Evolutionary conservation across 164 flowering plant genomes (phyloP).

Genomic region (Chimonanthus praecox): DNA sequence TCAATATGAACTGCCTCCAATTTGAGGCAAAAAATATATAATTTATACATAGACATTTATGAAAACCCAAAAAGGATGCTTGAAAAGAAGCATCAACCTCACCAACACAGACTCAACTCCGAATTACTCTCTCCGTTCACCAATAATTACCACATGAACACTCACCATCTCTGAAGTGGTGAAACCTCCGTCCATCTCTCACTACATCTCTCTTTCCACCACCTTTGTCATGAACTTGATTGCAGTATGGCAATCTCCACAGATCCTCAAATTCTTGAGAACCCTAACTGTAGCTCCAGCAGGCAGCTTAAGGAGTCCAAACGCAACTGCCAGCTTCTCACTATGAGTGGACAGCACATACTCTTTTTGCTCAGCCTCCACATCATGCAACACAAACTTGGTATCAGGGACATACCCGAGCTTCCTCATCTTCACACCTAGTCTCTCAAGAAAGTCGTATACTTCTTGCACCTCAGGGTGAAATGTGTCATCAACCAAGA

Average conservation of each 20-base stretch:
- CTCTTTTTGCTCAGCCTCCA: conserved; percentile 60
- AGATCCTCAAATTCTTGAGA: conserved; percentile 73
- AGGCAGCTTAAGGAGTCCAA: conserved; percentile 69
- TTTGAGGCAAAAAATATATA: not conserved
- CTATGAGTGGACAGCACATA: conserved; percentile 61
- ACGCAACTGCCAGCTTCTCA: conserved; percentile 83
- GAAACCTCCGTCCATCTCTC: conserved; percentile 77
- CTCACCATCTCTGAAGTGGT: conserved; percentile 62
- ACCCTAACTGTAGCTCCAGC: conserved; percentile 60
- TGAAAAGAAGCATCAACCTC: not conserved
- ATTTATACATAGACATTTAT: not conserved
- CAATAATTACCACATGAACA: conserved; percentile 81
- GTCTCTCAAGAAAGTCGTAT: conserved; percentile 43
- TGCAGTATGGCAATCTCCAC: conserved; percentile 87
- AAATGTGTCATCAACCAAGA: conserved; percentile 58
- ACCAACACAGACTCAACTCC: not conserved
- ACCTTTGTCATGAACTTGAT: conserved; percentile 62
- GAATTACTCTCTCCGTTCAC: conserved; percentile 26
- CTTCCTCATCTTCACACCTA: conserved; percentile 51
- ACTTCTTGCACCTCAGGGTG: conserved; percentile 62
- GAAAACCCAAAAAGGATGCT: not conserved
- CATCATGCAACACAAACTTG: conserved; percentile 55
- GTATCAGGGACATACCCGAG: conserved; percentile 47
- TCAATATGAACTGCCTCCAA: not conserved
- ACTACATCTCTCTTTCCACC: conserved; percentile 62